These are phyloP conservation scores for Globisporangium acanthophoron DNA, from an alignment of 352 stramenopile genomes.

Conservation along the genomic window DNA sequence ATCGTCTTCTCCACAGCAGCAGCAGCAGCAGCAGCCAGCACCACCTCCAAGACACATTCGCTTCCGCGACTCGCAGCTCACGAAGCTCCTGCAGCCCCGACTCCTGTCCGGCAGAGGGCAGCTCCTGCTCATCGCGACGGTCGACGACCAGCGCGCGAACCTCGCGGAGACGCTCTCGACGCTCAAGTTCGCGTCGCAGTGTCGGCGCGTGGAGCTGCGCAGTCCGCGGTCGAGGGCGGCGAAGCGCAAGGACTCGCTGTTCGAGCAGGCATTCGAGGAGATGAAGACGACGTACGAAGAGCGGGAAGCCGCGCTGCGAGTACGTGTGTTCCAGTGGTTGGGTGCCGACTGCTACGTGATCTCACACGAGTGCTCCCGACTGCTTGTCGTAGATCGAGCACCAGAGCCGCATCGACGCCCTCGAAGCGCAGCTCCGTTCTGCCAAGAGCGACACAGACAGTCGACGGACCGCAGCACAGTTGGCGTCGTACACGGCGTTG, in stretches of 20 bases:
- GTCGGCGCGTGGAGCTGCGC: conserved; percentile 49
- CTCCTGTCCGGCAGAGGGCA: conserved; percentile 38
- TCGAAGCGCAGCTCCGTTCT: conserved; percentile 25
- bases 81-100: conserved; percentile 55
- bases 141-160: conserved; percentile 48
- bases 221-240: conserved; percentile 11
- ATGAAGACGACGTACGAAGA: conserved; percentile 50
- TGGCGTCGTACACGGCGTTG: conserved; percentile 37
- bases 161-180: conserved; percentile 64
- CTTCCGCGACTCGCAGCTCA: conserved; percentile 72
- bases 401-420: conserved; percentile 25
- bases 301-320: conserved; percentile 37
- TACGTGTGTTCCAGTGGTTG: conserved; percentile 12
- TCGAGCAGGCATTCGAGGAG: conserved; percentile 42
- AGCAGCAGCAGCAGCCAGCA: conserved; percentile 3
- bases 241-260: conserved; percentile 23
- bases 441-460: background rate
- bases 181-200: conserved; percentile 72
- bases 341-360: background rate
- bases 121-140: conserved; percentile 56
- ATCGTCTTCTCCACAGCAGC: background rate
- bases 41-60: conserved; percentile 30
- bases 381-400: conserved; percentile 23
- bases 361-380: background rate
- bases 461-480: conserved; percentile 2